phyloP scores from a whole-genome alignment of 371 early-diverging fungal genomes.

The Mucor irregularis region DNA sequence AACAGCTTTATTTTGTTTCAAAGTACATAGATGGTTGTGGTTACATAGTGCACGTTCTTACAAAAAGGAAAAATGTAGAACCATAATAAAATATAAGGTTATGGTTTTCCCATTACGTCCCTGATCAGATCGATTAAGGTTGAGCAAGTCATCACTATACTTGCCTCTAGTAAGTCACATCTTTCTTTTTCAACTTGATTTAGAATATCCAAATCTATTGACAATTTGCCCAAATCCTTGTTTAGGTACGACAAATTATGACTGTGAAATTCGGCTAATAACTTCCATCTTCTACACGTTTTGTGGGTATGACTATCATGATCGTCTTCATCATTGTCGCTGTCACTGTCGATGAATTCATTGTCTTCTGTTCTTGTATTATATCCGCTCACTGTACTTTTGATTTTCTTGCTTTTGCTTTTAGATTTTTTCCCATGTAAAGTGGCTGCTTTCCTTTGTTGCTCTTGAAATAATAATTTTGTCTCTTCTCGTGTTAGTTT shows the following conservation, averaged over 20 bases:
- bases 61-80: too few species aligned
- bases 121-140: conserved; percentile 41
- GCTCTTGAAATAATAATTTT: neutral
- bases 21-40: too few species aligned
- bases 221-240: conserved; percentile 28
- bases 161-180: conserved; percentile 24
- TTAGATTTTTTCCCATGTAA: neutral
- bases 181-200: conserved; percentile 27
- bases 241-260: conserved; percentile 35
- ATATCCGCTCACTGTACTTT: too few species aligned
- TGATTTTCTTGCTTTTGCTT: neutral
- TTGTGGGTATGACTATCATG: conserved; percentile 26
- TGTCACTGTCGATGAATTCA: conserved; percentile 25
- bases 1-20: too few species aligned
- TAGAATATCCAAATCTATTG: conserved; percentile 30
- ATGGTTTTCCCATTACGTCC: conserved; percentile 7
- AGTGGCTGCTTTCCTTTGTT: neutral
- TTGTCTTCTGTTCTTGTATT: conserved; percentile 8
- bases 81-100: too few species aligned
- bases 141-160: conserved; percentile 39
- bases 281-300: conserved; percentile 25
- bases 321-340: conserved; percentile 28
- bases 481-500: conserved; percentile 16
- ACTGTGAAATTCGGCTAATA: conserved; percentile 42
- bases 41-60: too few species aligned